Evolutionary conservation across 768 basidiomycete species (phyloP), one percentile per base, ranked within the genome.

Genomic region (Russula abietina): DNA sequence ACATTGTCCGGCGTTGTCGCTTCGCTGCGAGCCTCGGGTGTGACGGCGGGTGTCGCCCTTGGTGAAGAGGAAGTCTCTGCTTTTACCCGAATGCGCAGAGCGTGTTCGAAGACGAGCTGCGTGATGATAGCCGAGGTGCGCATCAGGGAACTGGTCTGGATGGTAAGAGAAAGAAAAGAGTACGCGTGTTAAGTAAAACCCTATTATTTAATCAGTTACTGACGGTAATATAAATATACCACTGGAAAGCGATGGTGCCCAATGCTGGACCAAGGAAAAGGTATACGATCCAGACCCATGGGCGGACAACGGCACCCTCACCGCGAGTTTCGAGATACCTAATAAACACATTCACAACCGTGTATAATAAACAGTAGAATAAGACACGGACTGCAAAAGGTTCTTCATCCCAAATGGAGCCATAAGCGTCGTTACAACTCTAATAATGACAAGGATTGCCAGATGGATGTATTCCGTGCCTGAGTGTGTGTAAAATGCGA

Each of bases 261-360:
- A 79, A 0, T 4, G 76, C 69, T 14, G 83, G 81, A 14, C 82
- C 83, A 6, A 80, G 52, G 64, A 83, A 79, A 14, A 85, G 73
- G 69, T 75, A 73, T 0, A 73, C 36, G 16, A 89, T 80, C 87
- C 88, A 90, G 8, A 89, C 80, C 82, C 87, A 88, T 1, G 88
- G 88, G 39, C 79, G 79, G 33, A 86, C 71, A 8, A 72, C 67
- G 0, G 84, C 77, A 26, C 72, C 77, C 60, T 78, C 68, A 3
- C 83, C 83, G 14, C 75, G 72, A 3, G 71, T 78, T 72, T 88
- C 86, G 17, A 90, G 72, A 68, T 88, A 84, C 41, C 81, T 85
- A 58, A n/a, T 17, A 17, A 6, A 38, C 11, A 38, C 0, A 32
- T 53, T 38, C 36, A n/a, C n/a, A 32, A 11, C 5, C 6, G 17